A percentile compares a stretch with the other conserved stretches of the same genome.
These are phyloP conservation scores for Eimeria falciformis DNA, from an alignment of 169 alveolate genomes.

Conservation along the genomic window DNA sequence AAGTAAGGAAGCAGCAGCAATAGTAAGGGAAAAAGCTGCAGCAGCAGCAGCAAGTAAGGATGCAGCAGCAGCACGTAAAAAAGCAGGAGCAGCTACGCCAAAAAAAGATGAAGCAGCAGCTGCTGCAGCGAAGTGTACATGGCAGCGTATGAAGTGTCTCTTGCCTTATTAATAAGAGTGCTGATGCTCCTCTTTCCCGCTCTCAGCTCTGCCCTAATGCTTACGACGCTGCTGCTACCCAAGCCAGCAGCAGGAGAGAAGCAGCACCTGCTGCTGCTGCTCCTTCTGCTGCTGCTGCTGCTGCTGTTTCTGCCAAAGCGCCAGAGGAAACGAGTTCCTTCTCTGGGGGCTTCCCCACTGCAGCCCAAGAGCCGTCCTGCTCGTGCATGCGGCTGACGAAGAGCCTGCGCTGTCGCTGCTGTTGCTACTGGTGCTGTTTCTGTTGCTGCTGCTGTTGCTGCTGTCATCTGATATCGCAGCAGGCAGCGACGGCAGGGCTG, in stretches of 20 bases:
- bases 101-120: neutral
- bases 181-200: neutral
- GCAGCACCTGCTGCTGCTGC: slow-evolving; percentile 3
- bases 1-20: neutral
- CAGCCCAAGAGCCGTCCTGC: neutral
- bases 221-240: slow-evolving; percentile 2
- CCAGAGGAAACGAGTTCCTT: neutral
- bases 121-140: slow-evolving; percentile 1
- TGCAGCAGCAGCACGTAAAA: slow-evolving; percentile 10
- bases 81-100: neutral
- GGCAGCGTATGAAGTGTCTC: neutral
- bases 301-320: neutral
- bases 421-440: neutral
- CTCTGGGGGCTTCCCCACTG: slow-evolving; percentile 7
- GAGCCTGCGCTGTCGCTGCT: neutral
- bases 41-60: neutral
- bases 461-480: slow-evolving; percentile 13
- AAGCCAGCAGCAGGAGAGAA: no score
- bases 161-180: slow-evolving; percentile 15
- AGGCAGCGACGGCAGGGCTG: slow-evolving; percentile 11
- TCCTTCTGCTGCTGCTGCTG: slow-evolving; percentile 22
- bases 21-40: neutral
- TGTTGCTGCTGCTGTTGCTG: slow-evolving; percentile 1
- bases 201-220: neutral
- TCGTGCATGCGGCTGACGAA: neutral